Evolutionary conservation across 2,329 filamentous ascomycete genomes (phyloP), one percentile per base, ranked within the genome.

Genomic region (Colletotrichum sp.): DNA sequence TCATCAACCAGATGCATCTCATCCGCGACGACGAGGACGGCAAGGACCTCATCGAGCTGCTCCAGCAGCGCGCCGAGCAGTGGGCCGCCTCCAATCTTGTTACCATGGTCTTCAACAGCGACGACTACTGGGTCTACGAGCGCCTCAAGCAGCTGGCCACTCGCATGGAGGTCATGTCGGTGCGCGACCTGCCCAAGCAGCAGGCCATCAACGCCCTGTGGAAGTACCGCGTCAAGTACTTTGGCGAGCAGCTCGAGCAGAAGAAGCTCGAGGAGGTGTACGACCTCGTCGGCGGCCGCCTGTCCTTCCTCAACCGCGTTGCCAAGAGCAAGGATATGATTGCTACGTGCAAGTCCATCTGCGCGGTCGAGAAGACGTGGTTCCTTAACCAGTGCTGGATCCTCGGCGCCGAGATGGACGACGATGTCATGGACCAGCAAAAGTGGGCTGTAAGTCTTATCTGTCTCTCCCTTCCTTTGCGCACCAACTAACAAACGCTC

Each of bases 101-200:
- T 34, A 98, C 97, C 2, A 91, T 95, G 88, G 93, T 99, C 39
- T 96, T 99, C 86, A 98, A 98, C 85, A 96, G 93, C 70, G 97
- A 99, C 84, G 97, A 98, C 83, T 99, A 98, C 85, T 99, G 97
- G 97, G 94, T 99, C 1, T 98, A 98, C 81, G 97, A 99, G 84
- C 91, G 96, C 16, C 87, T 99, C 68, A 98, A 98, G 88, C 93
- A 95, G 83, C 93, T 98, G 75, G 95, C 96, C 5, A 98, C 96
- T 3, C 92, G 97, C 61, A 98, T 99, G 95, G 96, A 98, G 81
- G 94, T 99, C 6, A 93, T 98, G 48, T 92, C 95, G 10, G 93
- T 99, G 56, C 90, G 91, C 6, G 97, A 99, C 83, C 88, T 99
- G 8, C 92, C 94, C 67, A 98, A 96, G 83, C 83, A 87, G 13